These are phyloP conservation scores for Periconia sp. DNA, from an alignment of 2,329 filamentous ascomycete species.

Conservation along the genomic window DNA sequence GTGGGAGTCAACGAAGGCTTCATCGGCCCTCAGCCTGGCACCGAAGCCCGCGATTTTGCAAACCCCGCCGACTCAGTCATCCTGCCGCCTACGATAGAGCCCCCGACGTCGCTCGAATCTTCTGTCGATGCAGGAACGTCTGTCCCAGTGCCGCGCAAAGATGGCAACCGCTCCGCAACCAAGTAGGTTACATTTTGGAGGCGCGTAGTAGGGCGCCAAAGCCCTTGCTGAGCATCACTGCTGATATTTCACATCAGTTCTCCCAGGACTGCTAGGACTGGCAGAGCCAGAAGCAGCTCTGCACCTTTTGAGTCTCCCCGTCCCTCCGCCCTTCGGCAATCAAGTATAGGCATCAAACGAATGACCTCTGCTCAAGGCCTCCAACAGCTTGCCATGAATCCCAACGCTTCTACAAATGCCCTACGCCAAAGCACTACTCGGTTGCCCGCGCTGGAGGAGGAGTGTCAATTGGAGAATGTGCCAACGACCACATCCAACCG, in stretches of 20 bases:
- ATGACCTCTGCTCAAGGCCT: constrained; percentile 30
- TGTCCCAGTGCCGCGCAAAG: constrained; percentile 28
- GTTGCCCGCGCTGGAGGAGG: constrained; percentile 32
- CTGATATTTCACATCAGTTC: constrained; percentile 14
- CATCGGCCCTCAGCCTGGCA: constrained; percentile 27
- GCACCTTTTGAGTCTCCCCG: constrained; percentile 22
- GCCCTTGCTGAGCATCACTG: constrained; percentile 7
- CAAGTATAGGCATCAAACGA: constrained; percentile 40
- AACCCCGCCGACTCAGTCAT: constrained; percentile 15
- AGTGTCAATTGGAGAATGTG: constrained; percentile 21
- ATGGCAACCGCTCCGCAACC: constrained; percentile 19
- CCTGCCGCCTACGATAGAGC: constrained; percentile 26
- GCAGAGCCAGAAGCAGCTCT: constrained; percentile 30
- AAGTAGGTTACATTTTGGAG: constrained; percentile 16
- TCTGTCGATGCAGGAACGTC: constrained; percentile 38
- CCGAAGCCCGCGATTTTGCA: constrained; percentile 39
- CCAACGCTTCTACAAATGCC: constrained; percentile 23
- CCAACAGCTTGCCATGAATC: constrained; percentile 21
- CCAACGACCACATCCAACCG: constrained; percentile 18
- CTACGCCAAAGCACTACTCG: constrained; percentile 21
- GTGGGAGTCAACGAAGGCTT: constrained; percentile 36
- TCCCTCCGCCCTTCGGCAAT: constrained; percentile 27
- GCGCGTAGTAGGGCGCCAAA: background rate
- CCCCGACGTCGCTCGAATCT: constrained; percentile 38
- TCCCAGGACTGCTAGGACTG: constrained; percentile 3